Evolutionary conservation across 805 yeast genomes (phyloP), one percentile per base, ranked within the genome.

Genomic region (Lipomyces sp.): DNA sequence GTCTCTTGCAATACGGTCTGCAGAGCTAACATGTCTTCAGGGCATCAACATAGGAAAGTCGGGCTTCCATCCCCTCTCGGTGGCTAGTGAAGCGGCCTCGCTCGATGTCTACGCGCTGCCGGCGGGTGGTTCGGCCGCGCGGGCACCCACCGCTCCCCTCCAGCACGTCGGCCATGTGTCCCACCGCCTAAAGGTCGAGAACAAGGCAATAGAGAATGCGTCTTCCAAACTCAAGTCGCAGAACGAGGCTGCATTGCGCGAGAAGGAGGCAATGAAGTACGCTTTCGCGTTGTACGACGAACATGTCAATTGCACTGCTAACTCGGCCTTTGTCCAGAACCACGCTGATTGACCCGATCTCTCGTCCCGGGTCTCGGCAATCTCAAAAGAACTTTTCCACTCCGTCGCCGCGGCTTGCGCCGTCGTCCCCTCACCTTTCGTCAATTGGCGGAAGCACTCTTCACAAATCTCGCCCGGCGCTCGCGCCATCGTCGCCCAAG

Each of bases 181-280:
- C 24, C 62, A 60, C 38, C 49, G 56, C 31, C 45, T 60, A 37
- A 53, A 59, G 11, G 59, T 63, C 24, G 59, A 55, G 31, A 29
- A 54, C 19, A 41, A 24, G 16, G 37, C 42, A 8, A 51, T 46
- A 18, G 45, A 31, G 28, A 37, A 41, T 11, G 37, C 52, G 24
- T 31, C 57, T n/a, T 11, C 51, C 16, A 46, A 43, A 19, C 45
- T 61, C 26, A 50, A 57, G 51, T 42, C 58, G 22, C 64, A 62
- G 43, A 49, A 50, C 42, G 36, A 47, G 37, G 58, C 52, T 2
- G 39, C 45, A 14, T 18, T 47, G 21, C 42, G 51, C 26, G 51
- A 47, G 44, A 43, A 40, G 34, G 55, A 46, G 29, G 24, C 55
- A 2, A 29, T 47, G 23, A 26, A 52, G 55, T 47, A 38, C 16